phyloP scores from a whole-genome alignment of 495 filamentous ascomycete species.

The Aspergillus carlsbadensis region DNA sequence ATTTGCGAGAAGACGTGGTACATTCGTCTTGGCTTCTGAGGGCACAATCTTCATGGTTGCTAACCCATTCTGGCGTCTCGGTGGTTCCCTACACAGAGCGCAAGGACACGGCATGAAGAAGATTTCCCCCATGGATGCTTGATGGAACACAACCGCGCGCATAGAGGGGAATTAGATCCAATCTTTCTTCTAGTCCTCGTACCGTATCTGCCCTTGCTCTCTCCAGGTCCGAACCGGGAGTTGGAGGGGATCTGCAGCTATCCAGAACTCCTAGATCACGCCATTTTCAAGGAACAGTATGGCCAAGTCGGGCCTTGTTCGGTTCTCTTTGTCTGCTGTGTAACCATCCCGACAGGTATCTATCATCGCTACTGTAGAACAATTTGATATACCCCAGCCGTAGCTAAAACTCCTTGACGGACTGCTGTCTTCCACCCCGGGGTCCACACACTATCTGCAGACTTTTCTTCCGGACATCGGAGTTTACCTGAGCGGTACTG shows the following conservation, averaged over 20 bases:
- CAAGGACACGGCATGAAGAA: constrained; percentile 7
- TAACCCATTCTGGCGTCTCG: constrained; percentile 1
- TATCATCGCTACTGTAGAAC: neutral
- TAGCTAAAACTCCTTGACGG: neutral
- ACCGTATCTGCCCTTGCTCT: neutral
- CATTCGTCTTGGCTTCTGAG: constrained; percentile 9
- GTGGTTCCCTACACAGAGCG: neutral
- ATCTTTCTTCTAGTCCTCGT: neutral
- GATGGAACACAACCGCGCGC: neutral
- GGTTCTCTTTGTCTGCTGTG: neutral
- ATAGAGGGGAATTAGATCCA: neutral
- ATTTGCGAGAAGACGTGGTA: constrained; percentile 5
- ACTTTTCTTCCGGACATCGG: neutral
- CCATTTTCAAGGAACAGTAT: neutral
- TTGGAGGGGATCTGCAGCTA: neutral
- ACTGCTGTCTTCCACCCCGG: neutral
- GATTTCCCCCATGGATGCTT: neutral
- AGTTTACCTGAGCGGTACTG: neutral
- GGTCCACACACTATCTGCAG: no score
- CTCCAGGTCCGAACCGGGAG: neutral
- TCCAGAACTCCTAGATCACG: neutral
- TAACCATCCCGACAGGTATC: neutral
- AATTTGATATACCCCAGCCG: neutral
- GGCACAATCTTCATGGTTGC: neutral
- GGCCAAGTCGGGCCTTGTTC: neutral